A percentile compares a stretch with the other conserved stretches of the same genome.
Evolutionary conservation across 371 early-diverging fungal species (phyloP).

Genomic region (Mortierella sp.): DNA sequence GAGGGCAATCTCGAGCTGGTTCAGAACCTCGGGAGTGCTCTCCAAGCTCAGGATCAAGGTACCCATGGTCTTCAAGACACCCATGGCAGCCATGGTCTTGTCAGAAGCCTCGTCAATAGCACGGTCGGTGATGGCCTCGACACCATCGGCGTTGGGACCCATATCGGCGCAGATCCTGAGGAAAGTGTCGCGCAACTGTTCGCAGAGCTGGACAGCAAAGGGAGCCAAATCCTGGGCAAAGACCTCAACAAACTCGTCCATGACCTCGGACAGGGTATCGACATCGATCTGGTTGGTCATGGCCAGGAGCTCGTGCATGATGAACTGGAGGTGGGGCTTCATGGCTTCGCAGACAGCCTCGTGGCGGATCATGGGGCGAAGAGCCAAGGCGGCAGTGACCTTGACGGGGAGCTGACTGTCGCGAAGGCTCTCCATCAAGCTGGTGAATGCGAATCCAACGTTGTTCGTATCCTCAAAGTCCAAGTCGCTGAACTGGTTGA

Average conservation of each 20-base stretch:
- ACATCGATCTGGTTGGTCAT: constrained; percentile 92
- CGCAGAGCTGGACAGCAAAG: constrained; percentile 88
- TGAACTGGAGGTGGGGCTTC: constrained; percentile 79
- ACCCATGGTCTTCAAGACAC: constrained; percentile 91
- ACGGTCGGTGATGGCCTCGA: constrained; percentile 56
- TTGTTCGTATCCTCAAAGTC: constrained; percentile 63
- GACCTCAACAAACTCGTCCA: constrained; percentile 91
- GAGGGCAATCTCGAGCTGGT: constrained; percentile 79
- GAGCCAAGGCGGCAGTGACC: constrained; percentile 84
- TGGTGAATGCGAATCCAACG: constrained; percentile 69
- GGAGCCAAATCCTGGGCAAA: constrained; percentile 91
- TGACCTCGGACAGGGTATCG: constrained; percentile 87
- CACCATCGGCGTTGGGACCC: constrained; percentile 59
- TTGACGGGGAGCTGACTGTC: constrained; percentile 89
- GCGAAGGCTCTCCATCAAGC: constrained; percentile 73
- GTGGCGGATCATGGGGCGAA: constrained; percentile 82
- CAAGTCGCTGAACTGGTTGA: constrained; percentile 58
- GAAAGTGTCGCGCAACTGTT: constrained; percentile 87
- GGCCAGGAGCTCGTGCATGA: constrained; percentile 87
- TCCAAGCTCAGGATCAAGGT: constrained; percentile 84
- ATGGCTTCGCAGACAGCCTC: constrained; percentile 79
- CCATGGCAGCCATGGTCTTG: constrained; percentile 92
- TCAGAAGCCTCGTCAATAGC: constrained; percentile 75
- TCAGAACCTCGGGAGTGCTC: constrained; percentile 73
- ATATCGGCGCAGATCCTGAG: constrained; percentile 82